Evolutionary conservation across 495 filamentous ascomycete genomes (phyloP).

Genomic region (Hamigera avellanea): DNA sequence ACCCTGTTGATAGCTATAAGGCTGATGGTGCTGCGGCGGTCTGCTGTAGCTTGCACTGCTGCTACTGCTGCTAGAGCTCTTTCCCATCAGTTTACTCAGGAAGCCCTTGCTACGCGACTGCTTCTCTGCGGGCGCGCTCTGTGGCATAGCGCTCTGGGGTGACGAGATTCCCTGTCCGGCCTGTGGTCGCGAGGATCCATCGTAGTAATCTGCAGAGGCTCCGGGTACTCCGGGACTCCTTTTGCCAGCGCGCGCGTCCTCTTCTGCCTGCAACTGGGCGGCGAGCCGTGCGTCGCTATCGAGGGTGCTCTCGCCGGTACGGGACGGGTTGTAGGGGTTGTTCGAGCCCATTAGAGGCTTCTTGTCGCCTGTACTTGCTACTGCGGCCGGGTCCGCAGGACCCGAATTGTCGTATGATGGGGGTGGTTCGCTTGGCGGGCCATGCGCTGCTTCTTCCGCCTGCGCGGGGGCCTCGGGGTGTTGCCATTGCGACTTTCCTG

Average conservation of each 20-base stretch:
- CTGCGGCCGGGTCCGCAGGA: constrained; percentile 17
- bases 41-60: constrained; percentile 3
- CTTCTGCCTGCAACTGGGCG: constrained; percentile 69
- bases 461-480: constrained; percentile 52
- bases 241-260: constrained; percentile 48
- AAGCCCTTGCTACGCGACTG: constrained; percentile 30
- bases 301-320: constrained; percentile 21
- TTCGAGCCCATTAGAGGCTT: constrained; percentile 38
- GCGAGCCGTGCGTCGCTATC: constrained; percentile 67
- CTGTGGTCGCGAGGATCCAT: constrained; percentile 12
- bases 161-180: constrained; percentile 15
- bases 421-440: constrained; percentile 43
- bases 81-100: constrained; percentile 39
- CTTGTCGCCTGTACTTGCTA: constrained; percentile 38
- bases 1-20: constrained; percentile 16
- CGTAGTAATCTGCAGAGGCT: constrained; percentile 36
- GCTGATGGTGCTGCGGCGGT: constrained; percentile 12
- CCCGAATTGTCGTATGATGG: constrained; percentile 49
- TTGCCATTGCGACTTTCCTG: constrained; percentile 83
- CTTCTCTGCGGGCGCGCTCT: constrained; percentile 17
- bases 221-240: constrained; percentile 13
- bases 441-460: constrained; percentile 26
- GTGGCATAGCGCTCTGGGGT: constrained; percentile 10
- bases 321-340: constrained; percentile 41
- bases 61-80: constrained; percentile 16